phyloP scores from a whole-genome alignment of 2,329 filamentous ascomycete species.

The Daldinia sp. region DNA sequence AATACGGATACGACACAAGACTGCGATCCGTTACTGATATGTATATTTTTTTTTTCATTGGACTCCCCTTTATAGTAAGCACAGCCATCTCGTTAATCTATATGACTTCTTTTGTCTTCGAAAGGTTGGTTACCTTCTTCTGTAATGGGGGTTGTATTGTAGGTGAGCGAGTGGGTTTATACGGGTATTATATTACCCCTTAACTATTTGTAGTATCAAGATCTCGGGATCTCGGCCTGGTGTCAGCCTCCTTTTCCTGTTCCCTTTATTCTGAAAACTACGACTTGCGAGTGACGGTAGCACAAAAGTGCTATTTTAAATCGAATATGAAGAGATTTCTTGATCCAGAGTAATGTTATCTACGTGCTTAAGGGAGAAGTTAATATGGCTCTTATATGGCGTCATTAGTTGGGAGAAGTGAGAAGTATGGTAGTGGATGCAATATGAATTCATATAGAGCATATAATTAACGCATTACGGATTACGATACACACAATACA shows the following conservation, averaged over 20 bases:
- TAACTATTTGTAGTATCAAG: not conserved
- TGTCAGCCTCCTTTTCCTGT: not conserved
- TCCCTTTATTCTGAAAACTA: not conserved
- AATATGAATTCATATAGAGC: not conserved
- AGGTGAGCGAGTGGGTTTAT: not conserved
- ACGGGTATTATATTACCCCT: not conserved
- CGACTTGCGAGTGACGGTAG: not conserved
- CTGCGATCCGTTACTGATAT: constrained; percentile 8
- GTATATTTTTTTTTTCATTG: not conserved
- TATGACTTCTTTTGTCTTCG: not conserved
- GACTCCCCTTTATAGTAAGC: not conserved
- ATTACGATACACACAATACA: not conserved
- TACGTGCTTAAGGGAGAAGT: not conserved
- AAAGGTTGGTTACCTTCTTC: not conserved
- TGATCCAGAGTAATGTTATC: too few species aligned
- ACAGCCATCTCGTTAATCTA: not conserved
- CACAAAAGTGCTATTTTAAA: not conserved
- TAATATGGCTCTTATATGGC: not conserved
- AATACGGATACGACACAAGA: constrained; percentile 22
- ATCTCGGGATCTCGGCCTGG: not conserved
- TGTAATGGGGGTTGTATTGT: not conserved
- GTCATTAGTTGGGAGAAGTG: not conserved
- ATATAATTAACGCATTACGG: not conserved
- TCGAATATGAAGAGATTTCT: too few species aligned
- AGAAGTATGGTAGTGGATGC: not conserved